Evolutionary conservation across 2,329 filamentous ascomycete species (phyloP), one percentile per base, ranked within the genome.

Genomic region (Colletotrichum lupini): DNA sequence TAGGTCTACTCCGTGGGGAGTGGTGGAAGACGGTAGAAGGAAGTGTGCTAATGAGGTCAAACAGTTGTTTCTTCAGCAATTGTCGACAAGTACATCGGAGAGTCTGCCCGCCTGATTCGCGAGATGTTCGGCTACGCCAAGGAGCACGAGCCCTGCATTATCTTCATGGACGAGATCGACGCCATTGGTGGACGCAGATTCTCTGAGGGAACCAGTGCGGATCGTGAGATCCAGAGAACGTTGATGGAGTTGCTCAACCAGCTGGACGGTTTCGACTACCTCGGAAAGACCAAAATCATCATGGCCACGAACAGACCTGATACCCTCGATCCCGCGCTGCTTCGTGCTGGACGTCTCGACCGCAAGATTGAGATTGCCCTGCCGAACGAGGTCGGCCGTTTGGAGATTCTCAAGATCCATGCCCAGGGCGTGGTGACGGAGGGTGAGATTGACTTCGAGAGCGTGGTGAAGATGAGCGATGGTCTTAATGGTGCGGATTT

Each of bases 121-220:
- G 97, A 99, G 84, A 99, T 99, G 97, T 99, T 99, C 81, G 97
- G 97, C 72, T 99, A 99, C 81, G 97, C 97, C 79, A 98, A 98
- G 85, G 97, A 99, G 83, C 97, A 99, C 83, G 97, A 99, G 84
- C 97, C 97, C 52, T 99, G 97, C 84, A 99, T 99, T 84, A 99
- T 99, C 85, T 99, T 99, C 90, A 99, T 99, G 97, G 97, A 99
- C 88, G 97, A 99, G 86, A 99, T 99, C 81, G 97, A 99, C 81
- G 97, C 97, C 80, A 99, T 99, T 80, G 97, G 97, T 82, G 97
- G 97, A 75, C 92, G 97, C 79, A 91, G 97, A 79, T 99, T 99
- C 85, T 98, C 95, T 0, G 97, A 99, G 83, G 97, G 97, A 77
- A 99, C 97, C 64, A 98, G 95, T 73, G 97, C 97, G 63, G 97